These are phyloP conservation scores for Pleoardoris graminearum DNA, from an alignment of 2,329 filamentous ascomycete species.

Conservation along the genomic window DNA sequence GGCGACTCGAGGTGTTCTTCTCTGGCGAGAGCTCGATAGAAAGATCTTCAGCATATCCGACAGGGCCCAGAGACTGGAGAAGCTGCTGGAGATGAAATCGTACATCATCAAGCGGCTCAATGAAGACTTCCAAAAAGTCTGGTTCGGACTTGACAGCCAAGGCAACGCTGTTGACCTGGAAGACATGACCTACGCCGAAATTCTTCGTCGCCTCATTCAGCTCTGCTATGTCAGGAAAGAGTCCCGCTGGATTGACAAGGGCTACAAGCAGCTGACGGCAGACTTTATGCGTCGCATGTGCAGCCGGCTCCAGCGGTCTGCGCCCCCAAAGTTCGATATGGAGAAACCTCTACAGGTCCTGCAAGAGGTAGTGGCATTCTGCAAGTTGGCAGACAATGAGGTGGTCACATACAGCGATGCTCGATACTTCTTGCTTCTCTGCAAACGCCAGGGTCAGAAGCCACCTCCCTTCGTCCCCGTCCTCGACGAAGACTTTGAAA, in stretches of 20 bases:
- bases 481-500: conserved; percentile 97
- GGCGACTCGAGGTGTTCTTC: conserved; percentile 89
- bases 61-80: conserved; percentile 65
- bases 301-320: too few species aligned
- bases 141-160: conserved; percentile 51
- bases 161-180: conserved; percentile 51
- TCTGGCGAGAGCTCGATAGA: conserved; percentile 99
- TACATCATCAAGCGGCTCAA: conserved; percentile 55
- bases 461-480: conserved; percentile 93
- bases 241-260: conserved; percentile 58
- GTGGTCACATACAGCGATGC: too few species aligned
- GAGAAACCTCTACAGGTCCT: too few species aligned
- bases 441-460: conserved; percentile 90
- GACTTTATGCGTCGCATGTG: conserved; percentile 98
- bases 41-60: conserved; percentile 97
- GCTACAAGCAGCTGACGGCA: conserved; percentile 79
- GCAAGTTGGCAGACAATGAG: too few species aligned
- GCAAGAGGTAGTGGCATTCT: too few species aligned
- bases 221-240: conserved; percentile 53
- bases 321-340: too few species aligned
- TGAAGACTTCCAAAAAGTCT: conserved; percentile 54
- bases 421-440: conserved; percentile 92
- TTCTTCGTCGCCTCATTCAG: conserved; percentile 51
- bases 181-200: conserved; percentile 55
- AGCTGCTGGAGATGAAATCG: conserved; percentile 49